Evolutionary conservation across 441 rosid species (phyloP).

Genomic region (Pelargonium australe): DNA sequence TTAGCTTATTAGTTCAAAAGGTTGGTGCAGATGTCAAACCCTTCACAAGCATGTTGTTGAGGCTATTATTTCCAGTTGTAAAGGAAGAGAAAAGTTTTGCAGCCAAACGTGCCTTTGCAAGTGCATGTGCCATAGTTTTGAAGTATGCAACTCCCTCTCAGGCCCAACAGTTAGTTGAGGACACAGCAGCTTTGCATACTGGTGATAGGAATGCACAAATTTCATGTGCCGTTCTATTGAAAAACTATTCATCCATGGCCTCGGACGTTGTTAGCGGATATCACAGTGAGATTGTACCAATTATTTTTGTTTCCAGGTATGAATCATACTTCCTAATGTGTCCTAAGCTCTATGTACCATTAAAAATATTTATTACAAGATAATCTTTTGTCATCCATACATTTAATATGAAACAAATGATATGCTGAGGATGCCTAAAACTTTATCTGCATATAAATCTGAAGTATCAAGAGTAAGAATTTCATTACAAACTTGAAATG

Average conservation of each 20-base stretch:
- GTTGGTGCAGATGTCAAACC: constrained; percentile 76
- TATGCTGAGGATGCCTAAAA: not conserved
- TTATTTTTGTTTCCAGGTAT: constrained; percentile 82
- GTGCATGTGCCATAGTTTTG: constrained; percentile 74
- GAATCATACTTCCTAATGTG: constrained; percentile 11
- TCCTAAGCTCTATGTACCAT: not conserved
- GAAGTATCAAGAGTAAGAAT: not conserved
- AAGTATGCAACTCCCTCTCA: constrained; percentile 68
- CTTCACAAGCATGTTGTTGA: constrained; percentile 57
- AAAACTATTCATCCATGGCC: constrained; percentile 70
- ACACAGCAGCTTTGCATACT: constrained; percentile 64
- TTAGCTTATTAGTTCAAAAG: constrained; percentile 74
- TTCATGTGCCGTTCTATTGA: constrained; percentile 79
- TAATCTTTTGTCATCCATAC: not conserved
- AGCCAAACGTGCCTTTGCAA: constrained; percentile 86
- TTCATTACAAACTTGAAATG: not conserved
- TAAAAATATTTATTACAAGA: not conserved
- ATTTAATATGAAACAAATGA: not conserved
- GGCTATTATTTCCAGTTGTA: constrained; percentile 74
- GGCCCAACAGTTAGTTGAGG: constrained; percentile 77
- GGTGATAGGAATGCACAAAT: constrained; percentile 78
- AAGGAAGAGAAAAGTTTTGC: constrained; percentile 77
- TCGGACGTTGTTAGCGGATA: constrained; percentile 71
- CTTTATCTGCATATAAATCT: not conserved
- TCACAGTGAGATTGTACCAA: constrained; percentile 64